Evolutionary conservation across 1,139 yeast genomes (phyloP).

Genomic region (Suhomyces atakaporum): DNA sequence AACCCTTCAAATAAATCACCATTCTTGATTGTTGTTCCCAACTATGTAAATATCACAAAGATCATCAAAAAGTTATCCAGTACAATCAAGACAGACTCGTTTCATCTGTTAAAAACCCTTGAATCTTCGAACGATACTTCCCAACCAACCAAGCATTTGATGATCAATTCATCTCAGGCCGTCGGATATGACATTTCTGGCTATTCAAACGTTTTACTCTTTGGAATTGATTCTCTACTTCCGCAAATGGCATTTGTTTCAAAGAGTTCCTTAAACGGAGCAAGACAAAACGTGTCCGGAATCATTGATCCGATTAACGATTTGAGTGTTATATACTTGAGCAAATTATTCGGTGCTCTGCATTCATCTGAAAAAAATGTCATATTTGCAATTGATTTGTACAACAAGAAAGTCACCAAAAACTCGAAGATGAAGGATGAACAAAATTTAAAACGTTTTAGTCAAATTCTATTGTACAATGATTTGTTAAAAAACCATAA

Average conservation of each 20-base stretch:
- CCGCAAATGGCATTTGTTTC: conserved; percentile 25
- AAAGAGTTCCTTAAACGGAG: neutral
- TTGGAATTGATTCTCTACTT: conserved; percentile 27
- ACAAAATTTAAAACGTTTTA: conserved; percentile 17
- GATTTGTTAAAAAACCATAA: conserved; percentile 10
- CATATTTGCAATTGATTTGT: conserved; percentile 16
- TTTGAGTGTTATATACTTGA: conserved; percentile 23
- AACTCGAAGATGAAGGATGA: conserved; percentile 1
- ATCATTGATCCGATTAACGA: conserved; percentile 28
- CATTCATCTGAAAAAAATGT: conserved; percentile 15
- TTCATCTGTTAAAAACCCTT: neutral
- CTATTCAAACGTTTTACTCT: conserved; percentile 21
- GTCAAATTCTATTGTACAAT: conserved; percentile 22
- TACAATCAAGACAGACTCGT: conserved; percentile 2
- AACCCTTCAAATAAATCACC: conserved; percentile 14
- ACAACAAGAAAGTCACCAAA: conserved; percentile 3
- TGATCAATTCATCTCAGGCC: conserved; percentile 17
- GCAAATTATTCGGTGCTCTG: conserved; percentile 17
- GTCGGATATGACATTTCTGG: conserved; percentile 20
- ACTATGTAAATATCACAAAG: conserved; percentile 11
- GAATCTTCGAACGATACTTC: neutral
- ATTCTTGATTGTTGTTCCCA: conserved; percentile 21
- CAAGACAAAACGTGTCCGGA: conserved; percentile 19
- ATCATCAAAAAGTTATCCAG: conserved; percentile 6
- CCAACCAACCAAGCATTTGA: conserved; percentile 6